Evolutionary conservation across 2,329 filamentous ascomycete genomes (phyloP).

Genomic region (Eutypa lata): DNA sequence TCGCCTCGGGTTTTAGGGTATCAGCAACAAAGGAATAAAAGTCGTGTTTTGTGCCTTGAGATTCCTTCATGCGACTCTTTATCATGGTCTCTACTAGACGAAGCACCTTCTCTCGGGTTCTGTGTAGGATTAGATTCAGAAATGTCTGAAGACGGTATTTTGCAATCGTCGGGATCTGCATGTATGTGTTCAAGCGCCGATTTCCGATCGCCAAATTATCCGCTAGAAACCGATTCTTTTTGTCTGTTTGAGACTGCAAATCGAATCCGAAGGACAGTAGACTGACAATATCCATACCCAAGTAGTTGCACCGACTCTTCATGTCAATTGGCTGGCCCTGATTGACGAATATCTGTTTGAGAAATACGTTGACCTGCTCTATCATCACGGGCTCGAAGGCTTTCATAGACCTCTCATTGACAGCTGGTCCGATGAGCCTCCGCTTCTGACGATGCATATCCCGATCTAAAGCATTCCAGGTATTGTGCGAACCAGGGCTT

Average conservation of each 20-base stretch:
- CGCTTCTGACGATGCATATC: conserved; percentile 10
- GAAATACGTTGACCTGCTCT: conserved; percentile 12
- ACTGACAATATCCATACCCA: conserved; percentile 12
- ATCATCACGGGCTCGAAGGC: conserved; percentile 12
- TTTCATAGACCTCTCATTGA: conserved; percentile 11
- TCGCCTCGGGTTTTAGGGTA: neutral
- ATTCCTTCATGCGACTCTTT: neutral
- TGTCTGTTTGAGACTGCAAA: conserved; percentile 7
- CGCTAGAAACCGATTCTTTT: conserved; percentile 6
- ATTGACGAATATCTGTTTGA: neutral
- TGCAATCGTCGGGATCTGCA: conserved; percentile 6
- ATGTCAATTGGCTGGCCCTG: conserved; percentile 7
- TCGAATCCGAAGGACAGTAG: conserved; percentile 11
- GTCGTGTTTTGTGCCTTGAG: conserved; percentile 32
- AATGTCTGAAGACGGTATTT: neutral
- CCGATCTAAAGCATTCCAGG: conserved; percentile 7
- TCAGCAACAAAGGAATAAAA: conserved; percentile 47
- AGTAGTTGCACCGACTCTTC: conserved; percentile 2
- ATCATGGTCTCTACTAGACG: conserved; percentile 9
- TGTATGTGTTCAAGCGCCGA: conserved; percentile 4
- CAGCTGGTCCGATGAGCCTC: conserved; percentile 9
- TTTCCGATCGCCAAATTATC: neutral
- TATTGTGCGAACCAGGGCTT: neutral
- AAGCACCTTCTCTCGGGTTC: conserved; percentile 1
- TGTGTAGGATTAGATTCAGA: conserved; percentile 3